phyloP scores from a whole-genome alignment of 192 early-diverging fungal genomes.

The Thoreauomyces humboldtii region DNA sequence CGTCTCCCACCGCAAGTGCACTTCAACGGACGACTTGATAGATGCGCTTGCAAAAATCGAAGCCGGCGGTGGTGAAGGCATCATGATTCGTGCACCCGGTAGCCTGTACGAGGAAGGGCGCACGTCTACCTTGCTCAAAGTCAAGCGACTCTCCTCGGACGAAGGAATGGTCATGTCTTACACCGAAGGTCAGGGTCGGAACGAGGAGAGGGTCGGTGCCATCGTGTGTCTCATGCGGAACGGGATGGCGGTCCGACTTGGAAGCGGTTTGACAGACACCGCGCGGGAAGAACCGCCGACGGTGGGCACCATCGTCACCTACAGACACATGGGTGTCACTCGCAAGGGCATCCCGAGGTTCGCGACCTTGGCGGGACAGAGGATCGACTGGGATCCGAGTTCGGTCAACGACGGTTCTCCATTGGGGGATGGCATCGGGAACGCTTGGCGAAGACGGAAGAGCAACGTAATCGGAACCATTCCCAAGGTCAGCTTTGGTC shows the following conservation, averaged over 20 bases:
- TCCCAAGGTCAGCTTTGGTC: too few species aligned
- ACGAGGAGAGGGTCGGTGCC: constrained; percentile 53
- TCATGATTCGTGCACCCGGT: constrained; percentile 54
- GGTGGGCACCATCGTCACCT: constrained; percentile 44
- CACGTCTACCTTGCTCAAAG: constrained; percentile 56
- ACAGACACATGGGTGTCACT: constrained; percentile 46
- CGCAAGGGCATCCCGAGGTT: constrained; percentile 41
- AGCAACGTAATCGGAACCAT: too few species aligned
- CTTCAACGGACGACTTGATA: constrained; percentile 39
- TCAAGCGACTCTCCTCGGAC: constrained; percentile 70
- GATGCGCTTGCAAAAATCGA: constrained; percentile 51
- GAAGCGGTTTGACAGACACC: constrained; percentile 62
- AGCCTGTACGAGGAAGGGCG: constrained; percentile 49
- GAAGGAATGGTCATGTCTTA: constrained; percentile 58
- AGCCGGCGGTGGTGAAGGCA: constrained; percentile 61
- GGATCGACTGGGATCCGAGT: constrained; percentile 26
- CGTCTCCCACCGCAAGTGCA: constrained; percentile 50
- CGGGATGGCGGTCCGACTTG: constrained; percentile 62
- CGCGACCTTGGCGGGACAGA: constrained; percentile 38
- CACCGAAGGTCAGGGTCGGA: constrained; percentile 52
- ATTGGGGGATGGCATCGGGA: too few species aligned
- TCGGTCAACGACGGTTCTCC: too few species aligned
- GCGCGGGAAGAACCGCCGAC: constrained; percentile 57
- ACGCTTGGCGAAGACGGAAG: too few species aligned
- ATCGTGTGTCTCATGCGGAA: constrained; percentile 55